Conservation (phyloP, 495 filamentous ascomycete species). For the Articulospora tetracladia region DNA sequence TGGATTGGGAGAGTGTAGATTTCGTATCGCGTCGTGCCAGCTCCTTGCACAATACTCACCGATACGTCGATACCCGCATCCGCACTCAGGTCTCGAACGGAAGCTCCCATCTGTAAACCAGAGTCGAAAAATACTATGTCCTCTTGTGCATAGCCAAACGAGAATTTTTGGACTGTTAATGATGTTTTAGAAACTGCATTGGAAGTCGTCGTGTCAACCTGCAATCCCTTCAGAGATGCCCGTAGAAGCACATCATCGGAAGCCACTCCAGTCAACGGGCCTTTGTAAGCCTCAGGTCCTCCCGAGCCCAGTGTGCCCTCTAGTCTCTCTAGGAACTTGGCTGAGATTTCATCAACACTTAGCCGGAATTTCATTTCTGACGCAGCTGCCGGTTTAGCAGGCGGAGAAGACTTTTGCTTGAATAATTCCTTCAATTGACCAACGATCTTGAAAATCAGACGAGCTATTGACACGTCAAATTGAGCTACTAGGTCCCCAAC, state of each 20-base stretch:
- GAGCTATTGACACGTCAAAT: constrained; percentile 67
- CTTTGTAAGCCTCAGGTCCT: background rate
- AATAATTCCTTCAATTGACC: constrained; percentile 29
- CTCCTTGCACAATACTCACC: constrained; percentile 50
- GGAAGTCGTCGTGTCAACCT: constrained; percentile 28
- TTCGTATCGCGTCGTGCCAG: constrained; percentile 53
- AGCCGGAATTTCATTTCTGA: constrained; percentile 40
- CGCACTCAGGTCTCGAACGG: constrained; percentile 57
- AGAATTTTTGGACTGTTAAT: constrained; percentile 59
- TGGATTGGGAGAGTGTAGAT: constrained; percentile 79
- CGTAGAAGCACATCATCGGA: constrained; percentile 46
- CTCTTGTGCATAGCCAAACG: constrained; percentile 68
- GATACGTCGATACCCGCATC: constrained; percentile 61
- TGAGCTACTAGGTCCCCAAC: constrained; percentile 52
- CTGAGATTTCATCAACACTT: constrained; percentile 47
- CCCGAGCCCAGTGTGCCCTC: constrained; percentile 12
- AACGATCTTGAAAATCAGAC: constrained; percentile 59
- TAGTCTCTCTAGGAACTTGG: constrained; percentile 64
- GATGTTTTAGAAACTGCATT: constrained; percentile 33
- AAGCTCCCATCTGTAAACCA: constrained; percentile 64
- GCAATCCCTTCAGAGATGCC: constrained; percentile 42
- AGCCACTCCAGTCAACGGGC: constrained; percentile 31
- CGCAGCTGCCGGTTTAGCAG: constrained; percentile 19
- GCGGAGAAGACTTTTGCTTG: background rate
- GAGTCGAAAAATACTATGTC: constrained; percentile 72